Evolutionary conservation across 2,329 filamentous ascomycete genomes (phyloP).

Genomic region (Aspergillus tamarii): DNA sequence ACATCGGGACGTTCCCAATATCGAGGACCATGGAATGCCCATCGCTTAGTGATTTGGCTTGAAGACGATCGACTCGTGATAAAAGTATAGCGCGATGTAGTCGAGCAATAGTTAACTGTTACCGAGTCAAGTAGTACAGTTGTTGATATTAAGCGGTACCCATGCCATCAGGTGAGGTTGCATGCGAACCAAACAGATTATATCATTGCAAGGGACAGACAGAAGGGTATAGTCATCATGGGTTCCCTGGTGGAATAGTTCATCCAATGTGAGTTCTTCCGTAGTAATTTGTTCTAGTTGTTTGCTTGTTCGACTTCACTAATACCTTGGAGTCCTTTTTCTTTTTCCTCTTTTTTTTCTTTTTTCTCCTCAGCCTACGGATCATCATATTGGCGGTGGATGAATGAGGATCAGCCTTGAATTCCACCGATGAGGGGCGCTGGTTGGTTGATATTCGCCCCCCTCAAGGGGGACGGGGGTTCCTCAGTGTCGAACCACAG

Average conservation of each 20-base stretch:
- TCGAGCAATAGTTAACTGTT: background rate
- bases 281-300: no score
- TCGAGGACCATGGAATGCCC: constrained; percentile 8
- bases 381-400: constrained; percentile 20
- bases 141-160: background rate
- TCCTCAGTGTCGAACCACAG: constrained; percentile 23
- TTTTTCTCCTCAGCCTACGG: background rate
- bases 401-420: constrained; percentile 27
- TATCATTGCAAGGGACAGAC: background rate
- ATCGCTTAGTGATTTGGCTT: background rate
- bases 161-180: background rate
- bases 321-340: background rate
- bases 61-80: background rate
- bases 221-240: background rate
- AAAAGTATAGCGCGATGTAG: constrained; percentile 1
- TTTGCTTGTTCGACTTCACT: no score
- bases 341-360: background rate
- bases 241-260: background rate
- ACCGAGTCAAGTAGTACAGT: background rate
- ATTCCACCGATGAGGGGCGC: constrained; percentile 18
- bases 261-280: background rate
- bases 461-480: constrained; percentile 19
- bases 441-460: constrained; percentile 19
- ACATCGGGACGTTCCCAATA: constrained; percentile 7
- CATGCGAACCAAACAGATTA: background rate